Evolutionary conservation across 2,329 filamentous ascomycete genomes (phyloP).

Genomic region (Neofusicoccum ribis): DNA sequence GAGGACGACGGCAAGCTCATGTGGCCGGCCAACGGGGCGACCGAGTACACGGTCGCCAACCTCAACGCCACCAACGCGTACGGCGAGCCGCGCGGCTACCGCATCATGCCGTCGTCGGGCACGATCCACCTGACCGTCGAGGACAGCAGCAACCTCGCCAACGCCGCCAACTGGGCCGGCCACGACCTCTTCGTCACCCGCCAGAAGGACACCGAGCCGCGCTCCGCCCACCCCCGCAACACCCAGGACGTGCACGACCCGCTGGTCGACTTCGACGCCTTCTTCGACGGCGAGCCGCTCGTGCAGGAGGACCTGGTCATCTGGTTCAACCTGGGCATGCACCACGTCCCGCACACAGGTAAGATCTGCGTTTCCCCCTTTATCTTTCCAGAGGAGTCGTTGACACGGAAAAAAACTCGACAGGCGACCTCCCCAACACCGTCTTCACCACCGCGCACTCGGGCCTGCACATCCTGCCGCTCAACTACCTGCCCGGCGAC

Average conservation of each 20-base stretch:
- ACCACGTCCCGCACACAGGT: constrained; percentile 47
- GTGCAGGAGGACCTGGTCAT: constrained; percentile 46
- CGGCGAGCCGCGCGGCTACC: constrained; percentile 56
- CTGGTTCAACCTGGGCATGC: constrained; percentile 56
- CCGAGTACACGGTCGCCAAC: constrained; percentile 55
- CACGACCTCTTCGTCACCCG: constrained; percentile 54
- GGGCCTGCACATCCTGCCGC: constrained; percentile 44
- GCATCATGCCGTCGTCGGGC: constrained; percentile 34
- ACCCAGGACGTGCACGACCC: constrained; percentile 49
- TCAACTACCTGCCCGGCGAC: constrained; percentile 45
- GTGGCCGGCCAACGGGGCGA: constrained; percentile 51
- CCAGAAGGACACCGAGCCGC: constrained; percentile 56
- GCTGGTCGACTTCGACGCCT: constrained; percentile 52
- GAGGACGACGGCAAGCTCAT: constrained; percentile 43
- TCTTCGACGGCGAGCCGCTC: constrained; percentile 49
- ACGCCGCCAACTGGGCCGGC: constrained; percentile 51
- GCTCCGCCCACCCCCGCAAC: constrained; percentile 48
- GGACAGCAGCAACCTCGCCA: constrained; percentile 49
- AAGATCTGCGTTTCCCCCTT: neutral
- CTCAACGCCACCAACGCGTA: constrained; percentile 48
- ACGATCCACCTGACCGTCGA: constrained; percentile 47
- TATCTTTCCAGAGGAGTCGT: neutral
- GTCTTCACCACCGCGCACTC: constrained; percentile 51
- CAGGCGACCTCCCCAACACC: constrained; percentile 51
- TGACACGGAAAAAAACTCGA: too few species aligned